Evolutionary conservation across 805 yeast species (phyloP), one percentile per base, ranked within the genome.

Genomic region (Metschnikowia borealis): DNA sequence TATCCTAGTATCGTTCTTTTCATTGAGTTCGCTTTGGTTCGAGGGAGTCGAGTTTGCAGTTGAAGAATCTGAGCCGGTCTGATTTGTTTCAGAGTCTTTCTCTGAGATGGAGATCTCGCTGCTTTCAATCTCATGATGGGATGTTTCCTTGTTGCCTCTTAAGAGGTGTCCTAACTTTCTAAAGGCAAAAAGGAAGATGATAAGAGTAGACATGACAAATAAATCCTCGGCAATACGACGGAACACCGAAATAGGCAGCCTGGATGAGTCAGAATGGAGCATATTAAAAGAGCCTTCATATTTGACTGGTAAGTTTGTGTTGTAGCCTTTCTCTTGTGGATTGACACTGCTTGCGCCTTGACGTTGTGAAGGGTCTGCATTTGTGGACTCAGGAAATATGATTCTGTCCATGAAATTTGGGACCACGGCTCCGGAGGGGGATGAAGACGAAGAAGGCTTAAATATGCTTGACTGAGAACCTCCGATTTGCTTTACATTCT

Each of bases 151-250:
- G 18, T 47, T 31, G 3, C 43, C 42, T 11, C 20, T 15, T 14
- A 44, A 29, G n/a, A 44, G 14, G 29, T 49, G 57, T 2, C 54
- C 54, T 17, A 53, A 35, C 34, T 56, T 58, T 0, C 78, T 70
- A 17, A 78, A 60, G 1, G 66, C 53, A 31, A 73, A 62, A 5
- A 77, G 59, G 2, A 76, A 60, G 1, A 65, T 47, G 17, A 75
- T 47, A 7, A 77, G 66, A 1, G 72, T 55, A 5, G 69, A 45
- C 7, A 82, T 70, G 15, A 79, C 78, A 4, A 75, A 55, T n/a
- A 79, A 67, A 56, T 81, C 83, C 56, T 81, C 85, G 47, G 75
- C 60, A 4, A 75, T 61, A 51, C 80, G 62, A 13, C 62, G 54
- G 38, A 51, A 41, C 37, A 72, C 38, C 17, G 47, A 50, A 2